These are phyloP conservation scores for Ophiostoma australiae DNA, from an alignment of 2,329 filamentous ascomycete genomes.

Conservation along the genomic window DNA sequence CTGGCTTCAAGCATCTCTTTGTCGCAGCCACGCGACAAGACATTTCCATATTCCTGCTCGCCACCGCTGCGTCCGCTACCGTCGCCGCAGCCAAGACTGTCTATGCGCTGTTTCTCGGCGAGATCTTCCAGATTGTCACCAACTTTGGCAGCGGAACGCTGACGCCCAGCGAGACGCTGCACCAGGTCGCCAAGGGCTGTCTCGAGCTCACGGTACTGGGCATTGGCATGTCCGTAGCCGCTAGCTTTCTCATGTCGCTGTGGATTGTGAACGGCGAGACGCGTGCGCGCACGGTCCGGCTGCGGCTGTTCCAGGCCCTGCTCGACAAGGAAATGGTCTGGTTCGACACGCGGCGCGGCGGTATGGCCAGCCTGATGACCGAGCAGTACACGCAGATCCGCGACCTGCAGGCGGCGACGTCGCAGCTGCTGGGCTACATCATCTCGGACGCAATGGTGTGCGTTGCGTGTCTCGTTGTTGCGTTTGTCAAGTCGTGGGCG, in stretches of 20 bases:
- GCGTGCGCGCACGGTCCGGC: conserved; percentile 64
- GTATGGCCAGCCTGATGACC: conserved; percentile 65
- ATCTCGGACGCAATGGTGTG: conserved; percentile 61
- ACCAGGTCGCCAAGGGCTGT: conserved; percentile 55
- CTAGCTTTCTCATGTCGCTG: conserved; percentile 59
- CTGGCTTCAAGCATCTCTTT: conserved; percentile 51
- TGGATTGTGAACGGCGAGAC: conserved; percentile 80
- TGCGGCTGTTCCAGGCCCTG: conserved; percentile 61
- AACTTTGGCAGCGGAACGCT: conserved; percentile 51
- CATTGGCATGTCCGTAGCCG: conserved; percentile 59
- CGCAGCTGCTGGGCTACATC: conserved; percentile 70
- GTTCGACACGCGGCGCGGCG: conserved; percentile 71
- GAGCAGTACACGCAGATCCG: conserved; percentile 73
- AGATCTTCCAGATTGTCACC: conserved; percentile 67
- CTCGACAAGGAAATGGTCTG: conserved; percentile 71
- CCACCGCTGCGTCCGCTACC: conserved; percentile 51
- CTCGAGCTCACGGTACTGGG: conserved; percentile 61
- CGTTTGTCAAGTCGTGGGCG: conserved; percentile 76
- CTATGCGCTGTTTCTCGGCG: conserved; percentile 66
- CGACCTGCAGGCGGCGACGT: conserved; percentile 75
- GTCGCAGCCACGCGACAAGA: conserved; percentile 64
- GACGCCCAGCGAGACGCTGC: conserved; percentile 44
- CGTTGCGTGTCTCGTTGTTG: conserved; percentile 61
- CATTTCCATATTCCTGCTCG: conserved; percentile 48
- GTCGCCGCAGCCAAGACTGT: conserved; percentile 60